These are phyloP conservation scores for Entonaema liquescens DNA, from an alignment of 495 filamentous ascomycete species.

Conservation along the genomic window DNA sequence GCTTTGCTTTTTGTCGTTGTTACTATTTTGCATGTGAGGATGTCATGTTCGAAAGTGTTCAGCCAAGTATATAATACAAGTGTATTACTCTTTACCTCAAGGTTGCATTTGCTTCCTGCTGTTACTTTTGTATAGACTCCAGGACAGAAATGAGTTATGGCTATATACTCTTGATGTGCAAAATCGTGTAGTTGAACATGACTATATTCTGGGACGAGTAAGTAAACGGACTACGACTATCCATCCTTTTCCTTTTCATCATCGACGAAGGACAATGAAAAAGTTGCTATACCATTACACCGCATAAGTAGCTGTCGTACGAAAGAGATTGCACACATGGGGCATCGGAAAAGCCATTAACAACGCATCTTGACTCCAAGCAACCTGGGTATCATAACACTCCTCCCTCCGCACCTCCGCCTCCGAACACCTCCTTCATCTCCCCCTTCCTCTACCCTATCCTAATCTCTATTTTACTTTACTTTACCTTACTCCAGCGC, in stretches of 20 bases:
- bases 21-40: neutral
- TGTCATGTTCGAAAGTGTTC: neutral
- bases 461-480: too few relatives aligned
- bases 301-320: neutral
- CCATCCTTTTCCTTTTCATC: neutral
- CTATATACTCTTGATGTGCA: neutral
- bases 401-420: neutral
- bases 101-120: neutral
- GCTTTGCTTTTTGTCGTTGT: neutral
- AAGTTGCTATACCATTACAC: neutral
- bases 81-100: neutral
- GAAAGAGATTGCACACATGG: too few relatives aligned
- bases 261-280: neutral
- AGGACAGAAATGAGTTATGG: neutral
- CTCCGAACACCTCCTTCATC: neutral
- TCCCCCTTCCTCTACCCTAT: neutral
- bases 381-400: slow-evolving; percentile 25
- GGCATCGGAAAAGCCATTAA: too few relatives aligned
- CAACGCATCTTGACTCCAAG: neutral
- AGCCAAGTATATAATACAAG: neutral
- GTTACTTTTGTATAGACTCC: neutral
- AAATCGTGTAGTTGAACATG: neutral
- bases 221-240: neutral
- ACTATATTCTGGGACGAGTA: neutral
- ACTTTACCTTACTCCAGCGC: slow-evolving; percentile 35